Percentiles rank a stretch among this genome's conserved stretches.
phyloP scores from a whole-genome alignment of 2,329 filamentous ascomycete genomes.

The Venturiaceae sp. region DNA sequence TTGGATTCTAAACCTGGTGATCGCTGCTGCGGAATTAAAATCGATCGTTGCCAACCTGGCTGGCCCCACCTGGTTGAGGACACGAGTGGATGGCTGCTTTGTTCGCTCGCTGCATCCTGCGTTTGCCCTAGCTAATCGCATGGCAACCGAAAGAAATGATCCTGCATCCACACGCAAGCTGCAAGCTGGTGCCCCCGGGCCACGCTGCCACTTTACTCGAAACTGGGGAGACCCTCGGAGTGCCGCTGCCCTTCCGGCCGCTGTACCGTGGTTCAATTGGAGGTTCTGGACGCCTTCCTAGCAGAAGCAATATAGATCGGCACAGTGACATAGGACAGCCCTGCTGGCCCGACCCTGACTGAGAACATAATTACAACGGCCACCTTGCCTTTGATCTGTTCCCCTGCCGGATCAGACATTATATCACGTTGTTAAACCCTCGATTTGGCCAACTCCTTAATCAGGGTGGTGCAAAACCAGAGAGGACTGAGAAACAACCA shows the following conservation, averaged over 20 bases:
- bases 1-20: neutral
- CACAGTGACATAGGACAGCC: neutral
- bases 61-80: neutral
- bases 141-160: neutral
- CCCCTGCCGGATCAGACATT: neutral
- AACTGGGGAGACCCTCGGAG: neutral
- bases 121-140: neutral
- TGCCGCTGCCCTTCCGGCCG: neutral
- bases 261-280: neutral
- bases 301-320: neutral
- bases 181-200: neutral
- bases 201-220: neutral
- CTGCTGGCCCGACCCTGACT: no score
- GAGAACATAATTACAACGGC: neutral
- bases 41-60: conserved; percentile 2
- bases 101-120: neutral
- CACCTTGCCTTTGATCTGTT: neutral
- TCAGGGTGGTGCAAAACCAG: neutral
- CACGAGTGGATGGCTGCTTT: neutral
- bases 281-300: neutral
- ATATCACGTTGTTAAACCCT: neutral
- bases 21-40: conserved; percentile 5
- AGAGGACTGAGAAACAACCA: neutral
- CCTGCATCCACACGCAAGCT: neutral
- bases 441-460: neutral